Conservation (phyloP, 2,329 filamentous ascomycete species). For the Fusarium verrucosum region DNA sequence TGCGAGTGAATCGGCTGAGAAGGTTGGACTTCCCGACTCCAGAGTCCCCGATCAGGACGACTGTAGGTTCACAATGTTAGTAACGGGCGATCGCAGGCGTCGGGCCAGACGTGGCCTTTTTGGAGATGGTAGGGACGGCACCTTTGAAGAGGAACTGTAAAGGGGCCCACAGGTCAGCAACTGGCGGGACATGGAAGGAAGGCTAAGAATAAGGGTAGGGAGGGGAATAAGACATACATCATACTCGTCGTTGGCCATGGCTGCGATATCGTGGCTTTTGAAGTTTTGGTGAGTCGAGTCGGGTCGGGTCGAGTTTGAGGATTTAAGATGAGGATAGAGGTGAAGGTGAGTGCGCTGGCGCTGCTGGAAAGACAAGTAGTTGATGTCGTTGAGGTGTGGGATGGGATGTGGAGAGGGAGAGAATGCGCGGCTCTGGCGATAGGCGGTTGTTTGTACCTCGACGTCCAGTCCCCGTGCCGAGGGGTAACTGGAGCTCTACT, state of each 20-base stretch:
- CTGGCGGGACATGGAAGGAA: conserved; percentile 37
- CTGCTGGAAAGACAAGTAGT: conserved; percentile 41
- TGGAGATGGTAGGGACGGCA: conserved; percentile 54
- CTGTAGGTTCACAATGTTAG: conserved; percentile 59
- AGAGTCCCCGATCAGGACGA: conserved; percentile 98
- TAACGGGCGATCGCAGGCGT: conserved; percentile 30
- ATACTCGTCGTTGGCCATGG: conserved; percentile 99
- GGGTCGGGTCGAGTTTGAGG: conserved; percentile 18
- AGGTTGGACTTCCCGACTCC: conserved; percentile 99
- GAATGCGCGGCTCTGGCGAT: conserved; percentile 48
- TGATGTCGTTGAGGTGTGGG: conserved; percentile 45
- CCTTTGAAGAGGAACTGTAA: conserved; percentile 98
- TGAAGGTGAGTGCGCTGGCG: conserved; percentile 36
- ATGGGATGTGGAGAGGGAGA: conserved; percentile 48
- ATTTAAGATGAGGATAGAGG: conserved; percentile 29
- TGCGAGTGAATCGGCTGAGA: conserved; percentile 98
- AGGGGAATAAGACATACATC: conserved; percentile 74
- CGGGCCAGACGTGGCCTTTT: conserved; percentile 28
- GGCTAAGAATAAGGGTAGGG: conserved; percentile 20
- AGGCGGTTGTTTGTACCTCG: conserved; percentile 43
- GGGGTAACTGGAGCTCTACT: conserved; percentile 37
- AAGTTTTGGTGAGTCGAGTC: conserved; percentile 17
- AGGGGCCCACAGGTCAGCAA: conserved; percentile 48
- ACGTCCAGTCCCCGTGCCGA: conserved; percentile 38
- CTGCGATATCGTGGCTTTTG: conserved; percentile 50